Evolutionary conservation across 495 filamentous ascomycete genomes (phyloP).

Genomic region (Aspergillus cavernicola): DNA sequence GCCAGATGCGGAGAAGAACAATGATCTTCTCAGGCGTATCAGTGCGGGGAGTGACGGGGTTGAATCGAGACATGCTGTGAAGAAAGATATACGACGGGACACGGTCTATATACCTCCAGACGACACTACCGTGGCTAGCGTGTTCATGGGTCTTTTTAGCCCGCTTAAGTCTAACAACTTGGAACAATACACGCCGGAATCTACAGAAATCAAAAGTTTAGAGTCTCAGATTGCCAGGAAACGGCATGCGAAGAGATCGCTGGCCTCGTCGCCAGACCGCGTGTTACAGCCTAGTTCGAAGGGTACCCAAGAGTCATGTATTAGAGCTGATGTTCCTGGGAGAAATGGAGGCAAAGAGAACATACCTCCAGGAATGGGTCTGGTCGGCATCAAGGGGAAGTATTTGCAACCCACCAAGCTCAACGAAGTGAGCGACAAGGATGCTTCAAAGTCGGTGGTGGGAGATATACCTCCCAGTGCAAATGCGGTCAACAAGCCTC

Average conservation of each 20-base stretch:
- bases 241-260: slow-evolving; percentile 27
- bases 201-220: slow-evolving; percentile 21
- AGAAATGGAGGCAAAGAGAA: slow-evolving; percentile 49
- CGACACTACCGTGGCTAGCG: slow-evolving; percentile 37
- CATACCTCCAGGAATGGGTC: slow-evolving; percentile 33
- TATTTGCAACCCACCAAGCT: slow-evolving; percentile 7
- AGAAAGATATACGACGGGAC: slow-evolving; percentile 32
- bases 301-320: slow-evolving; percentile 28
- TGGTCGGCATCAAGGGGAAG: slow-evolving; percentile 19
- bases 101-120: slow-evolving; percentile 42
- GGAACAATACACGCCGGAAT: slow-evolving; percentile 3
- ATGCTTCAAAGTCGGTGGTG: neutral
- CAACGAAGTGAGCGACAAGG: neutral
- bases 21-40: slow-evolving; percentile 15
- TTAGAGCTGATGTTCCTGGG: slow-evolving; percentile 33
- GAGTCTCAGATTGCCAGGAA: slow-evolving; percentile 26
- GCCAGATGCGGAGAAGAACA: slow-evolving; percentile 10
- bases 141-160: slow-evolving; percentile 43
- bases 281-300: slow-evolving; percentile 37
- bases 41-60: slow-evolving; percentile 3
- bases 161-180: slow-evolving; percentile 26
- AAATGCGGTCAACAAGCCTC: slow-evolving; percentile 1
- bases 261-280: slow-evolving; percentile 24
- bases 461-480: neutral
- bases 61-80: slow-evolving; percentile 15